Base-by-base conservation (phyloP, 495 filamentous ascomycete genomes). In the Glarea lozoyensis region DNA sequence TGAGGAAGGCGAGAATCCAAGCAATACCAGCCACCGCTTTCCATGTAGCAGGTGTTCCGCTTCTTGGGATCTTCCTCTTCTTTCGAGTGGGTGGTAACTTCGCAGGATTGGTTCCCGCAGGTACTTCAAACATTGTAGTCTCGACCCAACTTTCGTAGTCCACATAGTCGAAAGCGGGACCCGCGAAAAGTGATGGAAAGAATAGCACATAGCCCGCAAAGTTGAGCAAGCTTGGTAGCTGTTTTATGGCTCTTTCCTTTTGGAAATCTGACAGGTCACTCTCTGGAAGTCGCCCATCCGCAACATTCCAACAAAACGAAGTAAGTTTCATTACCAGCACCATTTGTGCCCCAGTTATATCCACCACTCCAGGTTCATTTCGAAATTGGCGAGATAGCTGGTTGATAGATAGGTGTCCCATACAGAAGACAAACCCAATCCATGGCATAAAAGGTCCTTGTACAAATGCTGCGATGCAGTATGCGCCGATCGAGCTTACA, bases 291-390 rank as follows among this genome's bases (percentile, higher is more conserved):
- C 76, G 75, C 20, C 93, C 92, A 63, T 98, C 92, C 50, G 88
- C 83, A 16, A 97, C 81, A 57, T 95, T 95, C 92, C 92, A 98
- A 67, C 88, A 94, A 59, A 97, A 98, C 18, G 89, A 79, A 9
- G 78, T 82, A n/a, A 97, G 82, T 67, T 97, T 98, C 89, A 98
- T 98, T 41, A 94, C 80, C 48, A 97, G 60, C 10, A 98, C 92
- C 92, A 98, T 98, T 62, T 98, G 92, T 0, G 92, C 89, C 37
- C 88, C 88, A 12, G 90, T 94, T 52, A 98, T 89, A 61, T 98
- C 92, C 30, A 95, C 68, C 6, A 66, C 60, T 41, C 71, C 63
- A 1, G 82, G 73, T 37, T 78, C 68, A 48, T 83, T 69, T 24
- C 68, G 62, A 36, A 81, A 73, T 53, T 94, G 86, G 22, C 92